Base-by-base conservation (phyloP, 2,329 filamentous ascomycete genomes). In the Hypoxylon sp. region DNA sequence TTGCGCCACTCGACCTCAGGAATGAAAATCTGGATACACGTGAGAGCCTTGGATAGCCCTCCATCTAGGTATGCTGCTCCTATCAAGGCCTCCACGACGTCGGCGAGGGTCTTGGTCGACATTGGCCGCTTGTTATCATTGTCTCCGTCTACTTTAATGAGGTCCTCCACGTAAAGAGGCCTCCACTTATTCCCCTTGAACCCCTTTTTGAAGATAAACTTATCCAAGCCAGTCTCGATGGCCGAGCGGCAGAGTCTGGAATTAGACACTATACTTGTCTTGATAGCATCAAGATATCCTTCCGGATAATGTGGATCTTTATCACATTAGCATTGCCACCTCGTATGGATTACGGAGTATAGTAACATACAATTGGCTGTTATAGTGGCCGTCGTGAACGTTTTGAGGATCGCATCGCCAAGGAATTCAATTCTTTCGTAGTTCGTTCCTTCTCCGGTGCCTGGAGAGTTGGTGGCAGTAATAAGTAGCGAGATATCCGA, bases 381-480 rank as follows among this genome's bases (percentile, higher is more conserved):
- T 2, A 94, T 84, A 61, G 94, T 90, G 1, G 93, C 78, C 0
- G 90, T 88, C 0, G 91, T 85, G 51, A 88, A 88, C 63, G 91
- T 87, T 75, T 98, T 98, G 39, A 98, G 84, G 1, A 97, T 84
- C 0, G 89, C 90, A 74, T 98, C 95, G 0, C 96, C 96, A 0
- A 98, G 81, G 72, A 97, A 97, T 77, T 98, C 96, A 0, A 97
- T 82, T 2, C 92, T 85, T 74, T 98, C 92, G 76, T 98, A 98
- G 71, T 97, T 87, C 0, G 84, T 85, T 1, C 81, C 78, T 52
- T 90, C 88, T 2, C 79, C 76, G 0, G 92, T 89, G 1, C 84
- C 84, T 0, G 90, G 87, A 0, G 92, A 84, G 55, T 87, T 92
- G 54, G 97, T 90, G 0, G 94, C 94, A 9, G 88, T 90, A 1